phyloP scores from a whole-genome alignment of 441 rosid genomes.

The Arabidopsis hybrid region DNA sequence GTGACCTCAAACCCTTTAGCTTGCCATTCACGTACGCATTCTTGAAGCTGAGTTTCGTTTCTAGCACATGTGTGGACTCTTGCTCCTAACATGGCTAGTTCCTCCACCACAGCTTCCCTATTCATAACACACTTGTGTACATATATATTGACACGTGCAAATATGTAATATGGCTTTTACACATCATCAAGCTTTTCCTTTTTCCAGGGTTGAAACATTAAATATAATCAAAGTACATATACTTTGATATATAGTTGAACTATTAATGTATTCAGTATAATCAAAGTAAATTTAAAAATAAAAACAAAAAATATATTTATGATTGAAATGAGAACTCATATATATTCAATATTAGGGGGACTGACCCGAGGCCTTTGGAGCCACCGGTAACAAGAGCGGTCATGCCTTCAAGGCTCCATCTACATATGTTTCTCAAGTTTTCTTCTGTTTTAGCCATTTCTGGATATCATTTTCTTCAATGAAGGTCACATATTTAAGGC shows the following conservation, averaged over 20 bases:
- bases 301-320: too few species aligned
- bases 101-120: conserved; percentile 3
- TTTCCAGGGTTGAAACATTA: background rate
- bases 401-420: conserved; percentile 32
- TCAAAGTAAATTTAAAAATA: too few species aligned
- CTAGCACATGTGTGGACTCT: conserved; percentile 14
- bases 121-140: background rate
- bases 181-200: too few species aligned
- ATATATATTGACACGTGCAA: too few species aligned
- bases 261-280: too few species aligned
- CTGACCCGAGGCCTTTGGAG: conserved; percentile 45
- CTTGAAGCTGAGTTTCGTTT: conserved; percentile 13
- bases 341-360: background rate
- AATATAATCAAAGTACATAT: conserved; percentile 1
- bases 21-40: conserved; percentile 1
- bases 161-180: too few species aligned
- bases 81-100: conserved; percentile 2
- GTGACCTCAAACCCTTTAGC: background rate
- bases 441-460: conserved; percentile 1
- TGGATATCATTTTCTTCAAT: background rate
- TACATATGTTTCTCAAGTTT: background rate
- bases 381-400: conserved; percentile 50
- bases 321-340: too few species aligned
- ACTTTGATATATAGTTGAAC: too few species aligned
- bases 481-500: background rate